These are phyloP conservation scores for Solanum acaule DNA, from an alignment of 257 asterid species.

Conservation along the genomic window DNA sequence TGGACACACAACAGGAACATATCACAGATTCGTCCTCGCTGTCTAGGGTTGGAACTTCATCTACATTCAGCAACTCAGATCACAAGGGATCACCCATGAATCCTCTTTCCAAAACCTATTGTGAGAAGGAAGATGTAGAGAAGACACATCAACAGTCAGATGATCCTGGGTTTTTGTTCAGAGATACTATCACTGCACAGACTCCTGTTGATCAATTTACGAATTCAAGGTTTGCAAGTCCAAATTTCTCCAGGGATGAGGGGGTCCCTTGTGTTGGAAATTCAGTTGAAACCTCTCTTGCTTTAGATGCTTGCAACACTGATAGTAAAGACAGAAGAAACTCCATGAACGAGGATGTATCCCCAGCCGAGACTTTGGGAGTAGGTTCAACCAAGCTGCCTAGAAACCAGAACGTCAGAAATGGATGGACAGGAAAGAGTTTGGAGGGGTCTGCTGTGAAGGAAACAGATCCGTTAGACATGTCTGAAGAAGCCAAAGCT, in stretches of 20 bases:
- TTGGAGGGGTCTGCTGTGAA: conserved; percentile 80
- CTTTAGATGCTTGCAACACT: not conserved
- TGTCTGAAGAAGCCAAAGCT: conserved; percentile 98
- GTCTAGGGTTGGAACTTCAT: conserved; percentile 11
- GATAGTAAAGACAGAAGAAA: conserved; percentile 1
- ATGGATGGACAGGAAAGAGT: conserved; percentile 50
- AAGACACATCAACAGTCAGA: conserved; percentile 8
- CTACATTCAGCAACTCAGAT: conserved; percentile 6
- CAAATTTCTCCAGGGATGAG: conserved; percentile 10
- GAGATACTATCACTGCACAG: not conserved
- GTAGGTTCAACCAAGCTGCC: conserved; percentile 5
- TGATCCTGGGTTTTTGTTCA: not conserved
- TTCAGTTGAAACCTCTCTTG: conserved; percentile 2
- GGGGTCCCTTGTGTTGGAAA: conserved; percentile 2
- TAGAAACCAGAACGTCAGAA: conserved; percentile 13
- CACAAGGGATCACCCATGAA: not conserved
- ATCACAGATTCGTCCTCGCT: conserved; percentile 14
- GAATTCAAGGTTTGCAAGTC: conserved; percentile 4
- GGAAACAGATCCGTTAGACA: conserved; percentile 68
- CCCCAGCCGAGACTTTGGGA: not conserved
- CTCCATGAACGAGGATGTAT: conserved; percentile 8
- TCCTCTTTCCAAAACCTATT: not conserved
- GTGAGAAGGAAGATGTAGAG: not conserved
- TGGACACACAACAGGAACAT: conserved; percentile 28
- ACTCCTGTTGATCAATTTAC: conserved; percentile 1